These are phyloP conservation scores for Mucor racemosus DNA, from an alignment of 371 early-diverging fungal genomes.

Conservation along the genomic window DNA sequence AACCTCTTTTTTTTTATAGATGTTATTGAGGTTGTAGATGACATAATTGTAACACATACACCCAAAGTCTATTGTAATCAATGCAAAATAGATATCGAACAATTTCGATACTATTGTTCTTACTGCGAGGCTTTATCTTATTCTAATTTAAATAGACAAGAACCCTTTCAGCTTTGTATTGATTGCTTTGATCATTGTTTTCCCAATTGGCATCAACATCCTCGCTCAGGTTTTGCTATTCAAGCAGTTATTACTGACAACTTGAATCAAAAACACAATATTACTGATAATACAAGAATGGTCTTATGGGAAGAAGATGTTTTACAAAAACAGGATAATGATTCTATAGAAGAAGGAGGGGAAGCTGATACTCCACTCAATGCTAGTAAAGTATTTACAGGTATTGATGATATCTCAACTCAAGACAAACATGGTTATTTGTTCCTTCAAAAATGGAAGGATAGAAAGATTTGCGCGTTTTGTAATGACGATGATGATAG, in stretches of 20 bases:
- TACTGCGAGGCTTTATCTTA: conserved; percentile 79
- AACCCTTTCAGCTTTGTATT: conserved; percentile 72
- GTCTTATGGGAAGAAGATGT: conserved; percentile 64
- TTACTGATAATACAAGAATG: too few relatives aligned
- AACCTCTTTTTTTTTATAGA: too few relatives aligned
- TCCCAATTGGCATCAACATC: conserved; percentile 79
- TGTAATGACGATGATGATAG: conserved; percentile 77
- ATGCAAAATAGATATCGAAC: conserved; percentile 62
- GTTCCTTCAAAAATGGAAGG: conserved; percentile 55
- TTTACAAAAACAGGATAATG: conserved; percentile 38
- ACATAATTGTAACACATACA: conserved; percentile 22
- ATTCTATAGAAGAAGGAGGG: background rate
- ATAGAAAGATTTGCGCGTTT: conserved; percentile 71
- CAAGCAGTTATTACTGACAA: conserved; percentile 61
- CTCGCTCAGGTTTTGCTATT: conserved; percentile 77
- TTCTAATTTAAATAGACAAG: conserved; percentile 25
- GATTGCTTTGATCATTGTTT: conserved; percentile 79
- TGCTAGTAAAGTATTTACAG: conserved; percentile 48
- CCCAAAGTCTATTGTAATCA: conserved; percentile 68
- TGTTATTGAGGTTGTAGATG: background rate
- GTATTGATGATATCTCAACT: conserved; percentile 34
- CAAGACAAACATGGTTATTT: conserved; percentile 47
- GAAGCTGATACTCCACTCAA: conserved; percentile 11
- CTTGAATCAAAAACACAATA: too few relatives aligned
- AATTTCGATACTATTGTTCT: conserved; percentile 81